These are phyloP conservation scores for Trichosanthes cucumerina DNA, from an alignment of 306 rosid species.

Conservation along the genomic window DNA sequence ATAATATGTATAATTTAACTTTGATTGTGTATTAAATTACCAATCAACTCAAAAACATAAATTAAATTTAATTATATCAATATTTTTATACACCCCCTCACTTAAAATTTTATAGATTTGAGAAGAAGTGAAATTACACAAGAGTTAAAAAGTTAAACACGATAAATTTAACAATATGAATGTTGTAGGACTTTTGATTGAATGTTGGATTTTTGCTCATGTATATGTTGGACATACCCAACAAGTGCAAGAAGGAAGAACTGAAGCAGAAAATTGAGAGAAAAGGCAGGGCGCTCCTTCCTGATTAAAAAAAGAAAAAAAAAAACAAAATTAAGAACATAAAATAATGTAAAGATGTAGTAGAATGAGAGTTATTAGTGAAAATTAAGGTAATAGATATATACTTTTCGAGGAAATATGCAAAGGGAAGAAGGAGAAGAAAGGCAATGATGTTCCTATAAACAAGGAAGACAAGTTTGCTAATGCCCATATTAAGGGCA, in stretches of 20 bases:
- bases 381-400: too few species aligned
- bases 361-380: too few species aligned
- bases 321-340: not conserved
- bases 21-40: too few species aligned
- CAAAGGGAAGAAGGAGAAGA: conserved; percentile 76
- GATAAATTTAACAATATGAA: too few species aligned
- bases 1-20: too few species aligned
- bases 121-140: too few species aligned
- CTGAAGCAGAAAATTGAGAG: conserved; percentile 53
- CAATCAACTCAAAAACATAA: too few species aligned
- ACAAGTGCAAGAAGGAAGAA: conserved; percentile 84
- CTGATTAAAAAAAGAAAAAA: conserved; percentile 23
- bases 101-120: too few species aligned
- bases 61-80: too few species aligned
- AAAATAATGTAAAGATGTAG: not conserved
- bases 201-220: not conserved
- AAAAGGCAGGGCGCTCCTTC: conserved; percentile 79
- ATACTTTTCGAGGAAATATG: conserved; percentile 80
- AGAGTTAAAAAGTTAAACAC: too few species aligned
- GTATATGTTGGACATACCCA: conserved; percentile 39
- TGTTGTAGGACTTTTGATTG: not conserved
- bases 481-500: conserved; percentile 96
- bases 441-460: conserved; percentile 82
- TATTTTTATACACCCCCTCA: too few species aligned
- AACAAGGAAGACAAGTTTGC: conserved; percentile 89